Base-by-base conservation (phyloP, 805 yeast species). In the Yamadazyma kitorensis region DNA sequence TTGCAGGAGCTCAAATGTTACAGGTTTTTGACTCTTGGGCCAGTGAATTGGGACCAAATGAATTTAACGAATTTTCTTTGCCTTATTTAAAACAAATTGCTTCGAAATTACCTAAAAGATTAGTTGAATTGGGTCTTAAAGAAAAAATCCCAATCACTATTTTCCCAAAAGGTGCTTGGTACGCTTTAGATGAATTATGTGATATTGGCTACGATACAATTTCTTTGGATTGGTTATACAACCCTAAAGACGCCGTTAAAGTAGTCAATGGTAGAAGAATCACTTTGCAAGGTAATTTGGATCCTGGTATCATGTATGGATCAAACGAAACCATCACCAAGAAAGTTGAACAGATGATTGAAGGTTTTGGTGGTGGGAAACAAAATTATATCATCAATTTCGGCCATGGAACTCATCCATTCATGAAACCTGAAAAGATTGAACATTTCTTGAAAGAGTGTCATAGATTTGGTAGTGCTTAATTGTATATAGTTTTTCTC, bases 11-110 rank as follows among this genome's bases (percentile, higher is more conserved):
- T 22, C 98, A 93, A 67, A 88, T 93, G 81, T 72, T 93, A 41
- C 98, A 93, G 63, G 88, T 93, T 22, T 93, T 93, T 55, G 98
- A 93, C 56, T 84, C 95, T 23, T 89, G 96, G 95, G 98, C 96
- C 37, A 96, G 98, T 33, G 98, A 93, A 63, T 72, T 93, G 38
- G 93, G 95, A 1, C 95, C 96, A 9, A 67, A 67, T 33, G 98
- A 93, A 52, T 93, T 91, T 61, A 72, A 73, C 43, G 89, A 85
- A 57, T 93, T 88, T 59, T 82, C 94, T 4, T 74, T 91, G 51
- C 98, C 98, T 3, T 93, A 86, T 56, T 68, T 93, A 51, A 74
- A 72, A 44, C 86, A 86, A 54, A 89, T 91, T 38, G 75, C 86
- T 17, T 62, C 68, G 13, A 74, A 73, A 45, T 72, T 91, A 29